Evolutionary conservation across 257 asterid species (phyloP).

Genomic region (Thymus quinquecostatus): DNA sequence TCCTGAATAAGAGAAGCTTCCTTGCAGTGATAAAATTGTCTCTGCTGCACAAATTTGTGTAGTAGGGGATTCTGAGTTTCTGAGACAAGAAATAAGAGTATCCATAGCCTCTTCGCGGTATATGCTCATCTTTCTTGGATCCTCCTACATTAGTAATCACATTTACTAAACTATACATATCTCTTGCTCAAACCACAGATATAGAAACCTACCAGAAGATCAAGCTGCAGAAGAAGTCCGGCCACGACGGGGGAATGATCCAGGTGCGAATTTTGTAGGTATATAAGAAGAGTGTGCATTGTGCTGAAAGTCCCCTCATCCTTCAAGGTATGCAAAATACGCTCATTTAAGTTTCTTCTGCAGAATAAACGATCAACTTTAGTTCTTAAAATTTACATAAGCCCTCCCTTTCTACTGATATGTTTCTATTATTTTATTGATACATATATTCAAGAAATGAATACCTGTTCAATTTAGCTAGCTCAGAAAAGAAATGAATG

Average conservation of each 20-base stretch:
- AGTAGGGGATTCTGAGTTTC: slow-evolving; percentile 58
- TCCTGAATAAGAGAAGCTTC: slow-evolving; percentile 83
- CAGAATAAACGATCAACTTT: no score
- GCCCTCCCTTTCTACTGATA: no score
- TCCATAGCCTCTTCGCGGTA: slow-evolving; percentile 87
- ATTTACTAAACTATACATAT: not conserved
- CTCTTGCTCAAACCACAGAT: not conserved
- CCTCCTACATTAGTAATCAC: slow-evolving; percentile 42
- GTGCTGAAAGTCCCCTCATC: slow-evolving; percentile 76
- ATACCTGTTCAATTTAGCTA: slow-evolving; percentile 75
- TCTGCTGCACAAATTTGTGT: slow-evolving; percentile 77
- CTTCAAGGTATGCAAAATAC: slow-evolving; percentile 62
- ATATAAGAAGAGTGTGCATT: slow-evolving; percentile 74
- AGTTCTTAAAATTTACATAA: not conserved
- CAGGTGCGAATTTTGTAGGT: slow-evolving; percentile 59
- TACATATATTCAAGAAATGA: no score
- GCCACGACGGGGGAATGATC: slow-evolving; percentile 73
- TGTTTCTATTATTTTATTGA: no score
- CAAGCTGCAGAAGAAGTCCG: slow-evolving; percentile 85
- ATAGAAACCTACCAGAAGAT: slow-evolving; percentile 58
- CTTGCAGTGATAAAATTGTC: slow-evolving; percentile 67
- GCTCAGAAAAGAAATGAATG: slow-evolving; percentile 65
- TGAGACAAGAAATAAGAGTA: slow-evolving; percentile 67
- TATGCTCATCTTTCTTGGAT: slow-evolving; percentile 92
- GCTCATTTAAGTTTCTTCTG: slow-evolving; percentile 70